Evolutionary conservation across 1,284 basidiomycete genomes (phyloP).

Genomic region (Wallemia hederae): DNA sequence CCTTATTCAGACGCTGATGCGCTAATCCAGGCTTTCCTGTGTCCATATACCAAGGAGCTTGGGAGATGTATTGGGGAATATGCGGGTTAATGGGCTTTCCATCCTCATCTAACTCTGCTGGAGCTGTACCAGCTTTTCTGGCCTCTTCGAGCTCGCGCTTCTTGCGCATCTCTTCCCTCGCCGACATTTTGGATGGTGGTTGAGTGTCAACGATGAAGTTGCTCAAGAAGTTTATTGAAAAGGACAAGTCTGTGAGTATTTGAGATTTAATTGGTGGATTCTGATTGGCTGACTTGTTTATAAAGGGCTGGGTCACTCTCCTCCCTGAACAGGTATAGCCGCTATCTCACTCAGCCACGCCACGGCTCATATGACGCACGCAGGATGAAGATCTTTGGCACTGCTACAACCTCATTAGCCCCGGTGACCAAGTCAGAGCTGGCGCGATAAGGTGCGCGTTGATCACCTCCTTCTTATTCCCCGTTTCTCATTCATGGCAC

Average conservation of each 20-base stretch:
- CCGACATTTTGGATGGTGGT: background rate
- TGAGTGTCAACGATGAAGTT: slow-evolving; percentile 26
- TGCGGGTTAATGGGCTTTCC: slow-evolving; percentile 92
- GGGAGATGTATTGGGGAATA: slow-evolving; percentile 39
- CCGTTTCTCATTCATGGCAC: slow-evolving; percentile 9
- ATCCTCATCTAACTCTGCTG: slow-evolving; percentile 75
- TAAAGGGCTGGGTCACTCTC: slow-evolving; percentile 59
- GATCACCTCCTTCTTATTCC: background rate
- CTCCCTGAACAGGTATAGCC: slow-evolving; percentile 45
- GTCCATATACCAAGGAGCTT: slow-evolving; percentile 95
- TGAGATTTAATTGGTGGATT: background rate
- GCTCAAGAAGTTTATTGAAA: slow-evolving; percentile 36
- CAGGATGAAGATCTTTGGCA: slow-evolving; percentile 93
- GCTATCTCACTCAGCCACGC: background rate
- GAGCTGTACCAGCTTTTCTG: slow-evolving; percentile 86
- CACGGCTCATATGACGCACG: background rate
- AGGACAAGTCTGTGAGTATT: slow-evolving; percentile 35
- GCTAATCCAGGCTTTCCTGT: slow-evolving; percentile 65
- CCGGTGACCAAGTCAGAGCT: slow-evolving; percentile 67
- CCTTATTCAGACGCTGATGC: slow-evolving; percentile 51
- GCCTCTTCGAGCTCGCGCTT: slow-evolving; percentile 17
- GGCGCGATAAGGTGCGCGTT: slow-evolving; percentile 41
- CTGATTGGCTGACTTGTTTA: background rate
- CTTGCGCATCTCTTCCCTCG: background rate
- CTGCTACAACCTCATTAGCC: slow-evolving; percentile 80